These are phyloP conservation scores for Usnea hakonensis DNA, from an alignment of 495 filamentous ascomycete species.

Conservation along the genomic window DNA sequence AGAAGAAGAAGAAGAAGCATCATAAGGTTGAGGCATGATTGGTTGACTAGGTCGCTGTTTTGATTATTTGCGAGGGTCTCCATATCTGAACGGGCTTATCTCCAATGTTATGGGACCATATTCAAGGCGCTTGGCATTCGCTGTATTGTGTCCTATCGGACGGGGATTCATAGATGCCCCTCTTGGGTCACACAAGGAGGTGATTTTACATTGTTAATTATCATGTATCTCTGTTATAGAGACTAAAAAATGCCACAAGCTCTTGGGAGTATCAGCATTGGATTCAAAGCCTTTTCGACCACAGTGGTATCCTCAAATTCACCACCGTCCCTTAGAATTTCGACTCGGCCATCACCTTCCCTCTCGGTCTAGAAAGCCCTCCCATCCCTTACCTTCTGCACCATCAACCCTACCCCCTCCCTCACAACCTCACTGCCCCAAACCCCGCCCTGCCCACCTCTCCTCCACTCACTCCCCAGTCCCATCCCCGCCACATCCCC, in stretches of 20 bases:
- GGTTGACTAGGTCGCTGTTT: not conserved
- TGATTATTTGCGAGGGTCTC: not conserved
- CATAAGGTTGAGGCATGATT: constrained; percentile 9
- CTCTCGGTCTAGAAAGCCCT: constrained; percentile 15
- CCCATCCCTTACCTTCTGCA: constrained; percentile 32
- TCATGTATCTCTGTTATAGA: not conserved
- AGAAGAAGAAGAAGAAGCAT: constrained; percentile 50
- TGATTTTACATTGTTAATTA: not conserved
- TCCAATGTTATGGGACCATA: too few species aligned
- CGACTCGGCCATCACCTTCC: too few species aligned
- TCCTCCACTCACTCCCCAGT: constrained; percentile 50
- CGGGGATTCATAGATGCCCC: not conserved
- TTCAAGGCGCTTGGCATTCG: not conserved
- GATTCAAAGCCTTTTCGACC: not conserved
- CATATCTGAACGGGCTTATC: not conserved
- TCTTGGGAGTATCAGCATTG: not conserved
- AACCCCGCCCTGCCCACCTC: constrained; percentile 46
- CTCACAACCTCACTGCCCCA: constrained; percentile 36
- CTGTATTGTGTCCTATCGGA: not conserved
- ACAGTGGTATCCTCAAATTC: not conserved
- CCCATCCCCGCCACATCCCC: constrained; percentile 50
- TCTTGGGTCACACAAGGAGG: not conserved
- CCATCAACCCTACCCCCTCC: constrained; percentile 32
- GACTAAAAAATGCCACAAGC: not conserved
- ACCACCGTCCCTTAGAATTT: not conserved